Base-by-base conservation (phyloP, 345 rosid species). In the Gossypium thurberi region DNA sequence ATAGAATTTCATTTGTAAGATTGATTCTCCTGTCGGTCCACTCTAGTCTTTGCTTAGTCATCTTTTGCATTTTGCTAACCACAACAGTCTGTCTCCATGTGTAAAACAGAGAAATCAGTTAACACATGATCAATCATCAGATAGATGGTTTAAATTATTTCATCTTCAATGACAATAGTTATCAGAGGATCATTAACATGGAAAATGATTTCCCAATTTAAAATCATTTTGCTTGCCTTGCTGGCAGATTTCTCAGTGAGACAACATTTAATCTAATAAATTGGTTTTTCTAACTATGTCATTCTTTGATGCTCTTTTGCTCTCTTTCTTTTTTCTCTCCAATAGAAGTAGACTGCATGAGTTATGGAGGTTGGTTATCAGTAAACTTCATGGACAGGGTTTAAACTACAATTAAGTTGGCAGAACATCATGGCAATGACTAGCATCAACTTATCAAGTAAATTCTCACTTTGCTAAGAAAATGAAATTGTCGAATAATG, bases 1-100 rank as follows among this genome's bases (percentile, higher is more conserved):
- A 87, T 83, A 95, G 81, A 82, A 95, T 87, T 85, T 92, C 99
- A 79, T 90, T 95, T 77, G 81, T 88, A 77, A 90, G 86, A 74
- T 94, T 83, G 69, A 95, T 96, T 84, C 99, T 88, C 82, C 87
- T 89, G 84, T 91, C 99, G 59, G 99, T 95, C 82, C 94, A 83
- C 77, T 88, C 96, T 83, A 95, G 81, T 63, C 98, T 97, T 79
- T 92, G 92, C 87, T 92, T 92, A n/a, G 97, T 83, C 78, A 88
- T 77, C 78, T 89, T 92, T 63, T 88, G 87, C 98, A 91, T 90
- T 85, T 86, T 91, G 87, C 96, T 89, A 74, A 92, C 80, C 71
- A 95, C 78, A 56, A 87, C 71, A 3, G 94, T 89, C 99, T 95
- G 81, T 76, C 77, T 64, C 57, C 76, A 58, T 13, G 23, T 4